Percentiles rank a stretch among this genome's conserved stretches.
These are phyloP conservation scores for Lactifluus subvellereus DNA, from an alignment of 768 basidiomycete species.

Conservation along the genomic window DNA sequence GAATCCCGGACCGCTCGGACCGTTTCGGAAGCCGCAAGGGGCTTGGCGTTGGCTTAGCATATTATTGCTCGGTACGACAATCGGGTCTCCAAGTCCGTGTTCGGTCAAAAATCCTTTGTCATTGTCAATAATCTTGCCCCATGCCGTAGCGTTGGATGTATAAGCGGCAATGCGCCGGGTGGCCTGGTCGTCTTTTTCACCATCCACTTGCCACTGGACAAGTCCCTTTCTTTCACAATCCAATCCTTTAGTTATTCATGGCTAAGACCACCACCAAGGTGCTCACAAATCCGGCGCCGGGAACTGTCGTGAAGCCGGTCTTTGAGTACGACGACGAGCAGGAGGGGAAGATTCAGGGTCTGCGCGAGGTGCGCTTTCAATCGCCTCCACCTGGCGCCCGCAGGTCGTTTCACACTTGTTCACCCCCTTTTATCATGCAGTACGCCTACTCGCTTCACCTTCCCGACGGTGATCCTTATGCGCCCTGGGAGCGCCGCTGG, in stretches of 20 bases:
- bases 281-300: constrained; percentile 50
- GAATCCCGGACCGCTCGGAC: not conserved
- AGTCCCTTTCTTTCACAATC: not conserved
- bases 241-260: constrained; percentile 29
- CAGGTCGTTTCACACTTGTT: not conserved
- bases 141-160: constrained; percentile 4
- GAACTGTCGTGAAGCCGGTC: constrained; percentile 47
- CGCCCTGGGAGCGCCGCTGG: constrained; percentile 76
- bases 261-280: constrained; percentile 40
- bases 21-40: not conserved
- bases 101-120: not conserved
- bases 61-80: no score
- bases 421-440: constrained; percentile 34
- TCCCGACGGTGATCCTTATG: constrained; percentile 62
- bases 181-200: not conserved
- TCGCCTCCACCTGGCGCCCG: not conserved
- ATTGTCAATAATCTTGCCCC: constrained; percentile 5
- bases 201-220: not conserved
- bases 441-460: constrained; percentile 61
- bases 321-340: constrained; percentile 62
- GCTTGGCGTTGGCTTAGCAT: not conserved
- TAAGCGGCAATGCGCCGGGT: not conserved
- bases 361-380: constrained; percentile 50
- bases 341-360: constrained; percentile 47
- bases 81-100: not conserved